Evolutionary conservation across 2,329 filamentous ascomycete genomes (phyloP).

Genomic region (Ophiostoma ips): DNA sequence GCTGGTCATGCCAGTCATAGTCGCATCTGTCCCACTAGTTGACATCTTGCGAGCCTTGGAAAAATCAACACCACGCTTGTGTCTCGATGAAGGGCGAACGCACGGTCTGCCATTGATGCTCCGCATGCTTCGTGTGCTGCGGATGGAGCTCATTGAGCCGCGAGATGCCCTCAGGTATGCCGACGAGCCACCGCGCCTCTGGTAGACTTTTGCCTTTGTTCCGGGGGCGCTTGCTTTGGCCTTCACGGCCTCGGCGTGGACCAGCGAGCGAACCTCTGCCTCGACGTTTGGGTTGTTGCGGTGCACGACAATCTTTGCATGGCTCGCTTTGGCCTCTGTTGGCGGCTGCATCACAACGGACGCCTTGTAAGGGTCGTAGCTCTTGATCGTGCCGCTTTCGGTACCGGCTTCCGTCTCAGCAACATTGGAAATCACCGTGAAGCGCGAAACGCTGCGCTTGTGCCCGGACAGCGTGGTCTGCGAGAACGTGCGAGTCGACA

Average conservation of each 20-base stretch:
- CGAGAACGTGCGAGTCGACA: slow-evolving; percentile 48
- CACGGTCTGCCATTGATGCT: slow-evolving; percentile 22
- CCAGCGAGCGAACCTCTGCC: slow-evolving; percentile 23
- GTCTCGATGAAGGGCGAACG: slow-evolving; percentile 30
- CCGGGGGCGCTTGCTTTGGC: slow-evolving; percentile 1
- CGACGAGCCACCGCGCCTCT: slow-evolving; percentile 18
- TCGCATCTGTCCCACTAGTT: slow-evolving; percentile 7
- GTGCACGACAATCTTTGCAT: slow-evolving; percentile 56
- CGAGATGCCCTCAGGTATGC: slow-evolving; percentile 21
- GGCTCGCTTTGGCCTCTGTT: slow-evolving; percentile 35
- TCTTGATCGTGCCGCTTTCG: slow-evolving; percentile 38
- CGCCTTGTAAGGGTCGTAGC: slow-evolving; percentile 75
- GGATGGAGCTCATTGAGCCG: slow-evolving; percentile 36
- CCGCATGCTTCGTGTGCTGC: slow-evolving; percentile 23
- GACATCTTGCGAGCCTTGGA: slow-evolving; percentile 31
- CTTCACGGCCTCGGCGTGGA: slow-evolving; percentile 11
- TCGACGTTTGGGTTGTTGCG: slow-evolving; percentile 27
- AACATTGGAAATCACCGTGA: slow-evolving; percentile 51
- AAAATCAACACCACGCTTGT: slow-evolving; percentile 42
- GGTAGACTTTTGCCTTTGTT: slow-evolving; percentile 14
- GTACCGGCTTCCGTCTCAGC: slow-evolving; percentile 28
- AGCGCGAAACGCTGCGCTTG: slow-evolving; percentile 42
- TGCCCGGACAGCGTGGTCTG: slow-evolving; percentile 31
- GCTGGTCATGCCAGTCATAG: not conserved
- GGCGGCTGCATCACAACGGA: slow-evolving; percentile 36